A percentile compares a stretch with the other conserved stretches of the same genome.
These are phyloP conservation scores for Hypoxylon sp. DNA, from an alignment of 2,329 filamentous ascomycete species.

Conservation along the genomic window DNA sequence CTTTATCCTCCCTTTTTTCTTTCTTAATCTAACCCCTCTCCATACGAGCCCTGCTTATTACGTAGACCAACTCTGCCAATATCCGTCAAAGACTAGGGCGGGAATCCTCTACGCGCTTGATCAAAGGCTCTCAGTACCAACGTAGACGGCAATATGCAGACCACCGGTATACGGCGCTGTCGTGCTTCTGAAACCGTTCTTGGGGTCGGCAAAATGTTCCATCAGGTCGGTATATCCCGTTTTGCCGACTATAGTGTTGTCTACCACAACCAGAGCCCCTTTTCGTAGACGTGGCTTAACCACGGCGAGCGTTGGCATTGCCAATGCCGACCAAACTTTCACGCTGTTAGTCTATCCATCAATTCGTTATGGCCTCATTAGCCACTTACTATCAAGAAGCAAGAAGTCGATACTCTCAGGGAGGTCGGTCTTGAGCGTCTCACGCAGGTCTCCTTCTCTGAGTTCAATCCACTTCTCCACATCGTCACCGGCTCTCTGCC, in stretches of 20 bases:
- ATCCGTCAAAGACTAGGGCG: too few relatives aligned
- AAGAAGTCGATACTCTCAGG: slow-evolving; percentile 65
- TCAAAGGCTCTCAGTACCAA: slow-evolving; percentile 4
- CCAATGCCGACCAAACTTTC: slow-evolving; percentile 67
- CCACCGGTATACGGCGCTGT: slow-evolving; percentile 63
- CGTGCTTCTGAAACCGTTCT: slow-evolving; percentile 62
- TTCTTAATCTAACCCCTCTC: too few relatives aligned
- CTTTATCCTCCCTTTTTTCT: too few relatives aligned
- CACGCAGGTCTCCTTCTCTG: slow-evolving; percentile 66
- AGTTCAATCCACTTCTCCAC: slow-evolving; percentile 66
- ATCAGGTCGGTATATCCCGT: slow-evolving; percentile 61
- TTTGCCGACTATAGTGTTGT: slow-evolving; percentile 59
- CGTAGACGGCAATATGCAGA: slow-evolving; percentile 48
- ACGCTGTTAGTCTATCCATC: slow-evolving; percentile 11
- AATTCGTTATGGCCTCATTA: neutral
- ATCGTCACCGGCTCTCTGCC: slow-evolving; percentile 62
- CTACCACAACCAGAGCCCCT: slow-evolving; percentile 62
- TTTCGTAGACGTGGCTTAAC: slow-evolving; percentile 58
- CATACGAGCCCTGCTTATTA: too few relatives aligned
- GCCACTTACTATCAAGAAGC: slow-evolving; percentile 68
- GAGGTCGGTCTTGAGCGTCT: slow-evolving; percentile 65
- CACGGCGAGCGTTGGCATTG: slow-evolving; percentile 63
- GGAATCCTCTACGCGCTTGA: too few relatives aligned
- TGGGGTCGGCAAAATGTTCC: slow-evolving; percentile 57
- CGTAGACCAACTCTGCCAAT: too few relatives aligned